Conservation (phyloP, 176 grass and related monocot species). For the Raddia guianensis region DNA sequence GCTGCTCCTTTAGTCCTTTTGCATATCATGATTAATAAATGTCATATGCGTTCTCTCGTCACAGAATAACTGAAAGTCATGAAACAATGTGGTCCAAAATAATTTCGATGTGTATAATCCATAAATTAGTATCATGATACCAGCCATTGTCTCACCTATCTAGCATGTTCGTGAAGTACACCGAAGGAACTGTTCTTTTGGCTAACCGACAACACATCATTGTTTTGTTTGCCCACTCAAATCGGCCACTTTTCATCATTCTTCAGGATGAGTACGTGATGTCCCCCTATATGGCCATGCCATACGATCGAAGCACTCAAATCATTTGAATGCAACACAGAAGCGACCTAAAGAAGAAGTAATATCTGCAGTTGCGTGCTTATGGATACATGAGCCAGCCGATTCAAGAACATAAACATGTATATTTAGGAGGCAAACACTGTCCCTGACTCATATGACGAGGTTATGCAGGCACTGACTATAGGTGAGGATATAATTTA, state of each 20-base stretch:
- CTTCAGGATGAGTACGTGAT: background rate
- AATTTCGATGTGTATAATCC: background rate
- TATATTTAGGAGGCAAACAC: background rate
- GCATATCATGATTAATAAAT: background rate
- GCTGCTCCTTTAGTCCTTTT: background rate
- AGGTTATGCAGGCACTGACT: background rate
- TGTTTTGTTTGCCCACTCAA: conserved; percentile 5
- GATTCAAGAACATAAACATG: background rate
- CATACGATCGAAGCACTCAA: background rate
- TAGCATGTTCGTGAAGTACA: background rate
- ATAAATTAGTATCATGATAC: background rate
- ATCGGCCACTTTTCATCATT: background rate
- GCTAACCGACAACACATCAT: background rate
- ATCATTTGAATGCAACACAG: background rate
- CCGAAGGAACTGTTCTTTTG: background rate
- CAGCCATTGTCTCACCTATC: conserved; percentile 1
- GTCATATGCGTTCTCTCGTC: background rate
- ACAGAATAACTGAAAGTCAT: background rate
- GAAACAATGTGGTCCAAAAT: background rate
- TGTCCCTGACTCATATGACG: background rate
- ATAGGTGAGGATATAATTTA: too few relatives aligned
- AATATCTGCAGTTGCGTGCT: background rate
- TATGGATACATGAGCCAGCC: background rate
- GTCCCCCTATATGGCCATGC: background rate
- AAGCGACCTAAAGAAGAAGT: background rate